These are phyloP conservation scores for Kodamaea nitidulidarum DNA, from an alignment of 805 yeast genomes.

Conservation along the genomic window DNA sequence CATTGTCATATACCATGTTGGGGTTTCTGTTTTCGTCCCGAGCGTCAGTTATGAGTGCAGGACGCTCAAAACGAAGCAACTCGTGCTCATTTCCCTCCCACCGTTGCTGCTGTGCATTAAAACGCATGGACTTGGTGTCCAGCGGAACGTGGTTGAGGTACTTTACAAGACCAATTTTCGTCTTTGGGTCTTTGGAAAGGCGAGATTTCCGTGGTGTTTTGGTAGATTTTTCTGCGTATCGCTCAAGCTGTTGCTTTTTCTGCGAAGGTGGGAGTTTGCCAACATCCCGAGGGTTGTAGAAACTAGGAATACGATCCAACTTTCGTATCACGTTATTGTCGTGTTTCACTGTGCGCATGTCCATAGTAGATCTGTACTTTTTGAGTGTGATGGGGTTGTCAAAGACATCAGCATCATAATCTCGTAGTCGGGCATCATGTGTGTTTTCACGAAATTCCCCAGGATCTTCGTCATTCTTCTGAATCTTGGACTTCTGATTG, in stretches of 20 bases:
- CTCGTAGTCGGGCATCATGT: not conserved
- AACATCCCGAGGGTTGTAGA: constrained; percentile 19
- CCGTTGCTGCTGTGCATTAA: constrained; percentile 44
- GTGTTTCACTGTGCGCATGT: constrained; percentile 25
- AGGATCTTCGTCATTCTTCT: no score
- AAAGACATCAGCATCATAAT: not conserved
- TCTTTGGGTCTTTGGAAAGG: constrained; percentile 4
- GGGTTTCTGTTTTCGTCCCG: constrained; percentile 24
- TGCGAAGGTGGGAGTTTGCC: not conserved
- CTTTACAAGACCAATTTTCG: constrained; percentile 28
- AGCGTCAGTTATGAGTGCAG: constrained; percentile 33
- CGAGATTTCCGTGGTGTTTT: constrained; percentile 1
- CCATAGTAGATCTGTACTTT: constrained; percentile 34
- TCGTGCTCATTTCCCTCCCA: constrained; percentile 72
- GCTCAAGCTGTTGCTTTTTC: constrained; percentile 25
- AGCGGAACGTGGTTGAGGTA: constrained; percentile 22
- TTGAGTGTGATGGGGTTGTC: constrained; percentile 12
- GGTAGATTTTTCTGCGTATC: constrained; percentile 18
- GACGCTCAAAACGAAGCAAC: constrained; percentile 48
- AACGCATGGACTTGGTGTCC: constrained; percentile 42
- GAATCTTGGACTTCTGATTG: not conserved
- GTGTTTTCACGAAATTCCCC: no score
- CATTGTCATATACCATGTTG: constrained; percentile 58
- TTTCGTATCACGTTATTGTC: constrained; percentile 33
- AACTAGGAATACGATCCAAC: constrained; percentile 41